Evolutionary conservation across 2,329 filamentous ascomycete species (phyloP), one percentile per base, ranked within the genome.

Genomic region (Alternaria metachromatica): DNA sequence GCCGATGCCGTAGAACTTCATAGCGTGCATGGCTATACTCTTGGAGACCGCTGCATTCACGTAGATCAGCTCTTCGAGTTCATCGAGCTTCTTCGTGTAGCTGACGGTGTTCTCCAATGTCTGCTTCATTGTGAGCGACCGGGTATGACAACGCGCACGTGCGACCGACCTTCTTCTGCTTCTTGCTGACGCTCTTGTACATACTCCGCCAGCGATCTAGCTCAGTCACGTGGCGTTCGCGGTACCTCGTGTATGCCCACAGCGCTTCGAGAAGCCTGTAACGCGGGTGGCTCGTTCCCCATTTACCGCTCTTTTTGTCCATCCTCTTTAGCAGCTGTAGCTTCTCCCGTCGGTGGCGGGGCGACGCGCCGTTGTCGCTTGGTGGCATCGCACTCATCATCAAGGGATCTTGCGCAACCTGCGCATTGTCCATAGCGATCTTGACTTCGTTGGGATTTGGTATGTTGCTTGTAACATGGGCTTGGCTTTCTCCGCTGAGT

Each of bases 1-100:
- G 0, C 75, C 68, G 25, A 88, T 75, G 0, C 73, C 74, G 68
- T 88, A 88, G 62, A 83, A 87, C 0, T 73, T 57, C 25, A 87
- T 74, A 0, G 83, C 85, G 15, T 79, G 63, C 1, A 80, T 61
- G 1, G 87, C 81, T 28, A 88, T 86, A 10, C 73, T 75, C 30
- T 82, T 73, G 33, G 84, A 86, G 3, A 88, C 64, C 0, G 74
- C 62, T 10, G 83, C 82, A 66, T 88, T 88, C 6, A 72, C 64
- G 3, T 73, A 72, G 13, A 87, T 77, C 6, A 85, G 77, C 21
- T 79, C 62, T 11, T 85, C 82, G 10, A 83, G 76, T 1, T 76
- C 76, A 13, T 80, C 74, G 18, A 88, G 82, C 65, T 86, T 88
- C 45, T 76, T 68, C 9, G 28, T 60, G 45, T 77, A 77, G 3